Evolutionary conservation across 1,139 yeast species (phyloP).

Genomic region (Insectozyma bohioensis): DNA sequence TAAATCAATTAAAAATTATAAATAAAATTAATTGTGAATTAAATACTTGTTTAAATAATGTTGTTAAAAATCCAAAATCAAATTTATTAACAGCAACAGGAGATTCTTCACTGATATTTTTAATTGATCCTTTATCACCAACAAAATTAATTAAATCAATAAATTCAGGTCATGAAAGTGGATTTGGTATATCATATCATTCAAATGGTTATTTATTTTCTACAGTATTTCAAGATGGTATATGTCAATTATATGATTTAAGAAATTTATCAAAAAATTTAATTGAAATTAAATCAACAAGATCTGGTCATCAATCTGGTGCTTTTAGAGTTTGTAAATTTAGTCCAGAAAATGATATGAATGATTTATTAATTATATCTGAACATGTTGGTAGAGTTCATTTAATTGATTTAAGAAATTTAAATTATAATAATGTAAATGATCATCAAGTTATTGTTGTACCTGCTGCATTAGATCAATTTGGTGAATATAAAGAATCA

Average conservation of each 20-base stretch:
- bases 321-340: constrained; percentile 72
- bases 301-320: constrained; percentile 57
- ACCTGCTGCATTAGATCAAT: constrained; percentile 47
- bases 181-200: constrained; percentile 81
- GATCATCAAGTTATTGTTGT: constrained; percentile 70
- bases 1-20: constrained; percentile 38
- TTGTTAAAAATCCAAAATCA: constrained; percentile 29
- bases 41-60: constrained; percentile 43
- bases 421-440: constrained; percentile 40
- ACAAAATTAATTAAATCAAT: constrained; percentile 29
- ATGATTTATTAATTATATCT: constrained; percentile 71
- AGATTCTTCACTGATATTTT: constrained; percentile 37
- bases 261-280: constrained; percentile 57
- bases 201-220: constrained; percentile 73
- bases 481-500: constrained; percentile 26
- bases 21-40: constrained; percentile 36
- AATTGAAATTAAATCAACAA: constrained; percentile 57
- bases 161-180: constrained; percentile 68
- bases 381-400: constrained; percentile 90
- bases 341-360: constrained; percentile 56
- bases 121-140: constrained; percentile 33
- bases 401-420: constrained; percentile 72
- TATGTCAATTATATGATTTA: constrained; percentile 72
- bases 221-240: constrained; percentile 83
- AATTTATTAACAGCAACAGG: constrained; percentile 40